Conservation (phyloP, 495 filamentous ascomycete genomes). For the Aspergillus carlsbadensis region DNA sequence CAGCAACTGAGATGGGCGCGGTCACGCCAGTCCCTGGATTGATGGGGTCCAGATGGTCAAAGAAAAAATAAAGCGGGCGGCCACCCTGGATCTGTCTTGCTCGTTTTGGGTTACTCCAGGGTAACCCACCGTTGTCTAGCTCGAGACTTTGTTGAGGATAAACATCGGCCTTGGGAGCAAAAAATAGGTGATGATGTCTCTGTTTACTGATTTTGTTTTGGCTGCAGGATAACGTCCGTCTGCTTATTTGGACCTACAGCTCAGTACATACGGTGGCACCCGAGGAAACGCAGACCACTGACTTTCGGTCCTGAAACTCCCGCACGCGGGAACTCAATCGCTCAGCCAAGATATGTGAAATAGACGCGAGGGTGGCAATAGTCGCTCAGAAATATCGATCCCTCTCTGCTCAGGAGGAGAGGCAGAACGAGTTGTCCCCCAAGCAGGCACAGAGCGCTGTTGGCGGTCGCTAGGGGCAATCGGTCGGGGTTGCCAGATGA, state of each 20-base stretch:
- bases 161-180: background rate
- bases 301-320: background rate
- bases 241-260: background rate
- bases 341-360: background rate
- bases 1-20: background rate
- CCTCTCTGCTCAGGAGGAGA: too few species aligned
- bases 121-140: background rate
- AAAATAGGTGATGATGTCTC: background rate
- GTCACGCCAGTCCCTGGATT: conserved; percentile 9
- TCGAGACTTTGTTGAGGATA: background rate
- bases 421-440: background rate
- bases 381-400: background rate
- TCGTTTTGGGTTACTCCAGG: background rate
- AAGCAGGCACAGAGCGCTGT: background rate
- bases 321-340: background rate
- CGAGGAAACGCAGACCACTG: background rate
- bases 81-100: background rate
- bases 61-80: conserved; percentile 9
- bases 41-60: conserved; percentile 7
- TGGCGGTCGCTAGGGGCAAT: conserved; percentile 25
- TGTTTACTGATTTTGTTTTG: conserved; percentile 11
- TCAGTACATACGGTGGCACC: background rate
- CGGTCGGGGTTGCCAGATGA: conserved; percentile 12
- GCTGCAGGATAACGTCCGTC: background rate
- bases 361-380: background rate